A percentile compares a stretch with the other conserved stretches of the same genome.
Evolutionary conservation across 805 yeast genomes (phyloP).

Genomic region (Cyberlindnera bimundalis): DNA sequence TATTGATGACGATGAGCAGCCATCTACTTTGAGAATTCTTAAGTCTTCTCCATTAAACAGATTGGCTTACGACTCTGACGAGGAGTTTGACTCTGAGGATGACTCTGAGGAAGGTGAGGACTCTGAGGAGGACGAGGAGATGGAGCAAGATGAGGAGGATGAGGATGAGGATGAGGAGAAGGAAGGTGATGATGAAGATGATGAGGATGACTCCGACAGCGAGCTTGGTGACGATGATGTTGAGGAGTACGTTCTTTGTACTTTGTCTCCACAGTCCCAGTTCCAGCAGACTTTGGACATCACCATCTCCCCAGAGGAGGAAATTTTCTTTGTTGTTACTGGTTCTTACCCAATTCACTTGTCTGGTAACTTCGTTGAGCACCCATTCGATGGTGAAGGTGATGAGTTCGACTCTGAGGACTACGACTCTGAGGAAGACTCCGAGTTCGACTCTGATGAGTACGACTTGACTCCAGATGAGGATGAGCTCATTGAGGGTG

Average conservation of each 20-base stretch:
- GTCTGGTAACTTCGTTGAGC: slow-evolving; percentile 94
- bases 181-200: slow-evolving; percentile 43
- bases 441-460: slow-evolving; percentile 40
- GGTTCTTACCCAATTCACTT: slow-evolving; percentile 94
- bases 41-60: slow-evolving; percentile 54
- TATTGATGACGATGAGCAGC: slow-evolving; percentile 73
- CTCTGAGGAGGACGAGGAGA: slow-evolving; percentile 37
- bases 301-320: slow-evolving; percentile 90
- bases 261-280: slow-evolving; percentile 80
- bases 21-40: slow-evolving; percentile 86
- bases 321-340: slow-evolving; percentile 88
- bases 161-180: slow-evolving; percentile 47
- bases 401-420: slow-evolving; percentile 64
- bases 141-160: slow-evolving; percentile 49
- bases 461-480: slow-evolving; percentile 75
- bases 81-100: slow-evolving; percentile 41
- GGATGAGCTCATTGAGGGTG: slow-evolving; percentile 53
- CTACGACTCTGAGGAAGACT: slow-evolving; percentile 53
- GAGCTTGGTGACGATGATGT: slow-evolving; percentile 67
- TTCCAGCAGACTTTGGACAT: slow-evolving; percentile 89
- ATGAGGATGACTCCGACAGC: slow-evolving; percentile 35
- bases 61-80: slow-evolving; percentile 45
- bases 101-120: slow-evolving; percentile 41
- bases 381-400: slow-evolving; percentile 78
- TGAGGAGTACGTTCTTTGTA: slow-evolving; percentile 82